Evolutionary conservation across 305 asterid genomes (phyloP), one percentile per base, ranked within the genome.

Genomic region (Fraxinus albicans): DNA sequence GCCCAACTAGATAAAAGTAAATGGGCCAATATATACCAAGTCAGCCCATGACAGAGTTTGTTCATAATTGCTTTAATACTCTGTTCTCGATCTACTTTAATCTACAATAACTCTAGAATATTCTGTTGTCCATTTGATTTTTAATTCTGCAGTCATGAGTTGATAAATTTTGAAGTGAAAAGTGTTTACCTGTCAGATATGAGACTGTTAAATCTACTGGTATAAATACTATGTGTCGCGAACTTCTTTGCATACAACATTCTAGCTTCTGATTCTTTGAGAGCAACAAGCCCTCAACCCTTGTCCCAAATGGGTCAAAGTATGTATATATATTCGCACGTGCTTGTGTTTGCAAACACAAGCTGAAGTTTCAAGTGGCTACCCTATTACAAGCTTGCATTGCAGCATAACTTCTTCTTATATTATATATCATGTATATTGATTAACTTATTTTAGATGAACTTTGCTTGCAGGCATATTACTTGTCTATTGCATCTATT

Each of bases 21-120:
- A 29, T 29, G 31, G 31, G 31, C 31, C 31, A 29, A 29, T 29
- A 29, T 29, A 29, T 29, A 29, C 31, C 31, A 29, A 29, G 31
- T 29, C 31, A 29, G 31, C 31, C 31, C 31, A 29, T 29, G 31
- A 29, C 31, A 29, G 31, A 29, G 31, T 47, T 34, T 12, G 60
- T 23, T n/a, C 67, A 21, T 21, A 53, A 55, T 65, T 42, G 76
- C 74, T 82, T 74, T 53, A 31, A 5, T 31, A 70, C 42, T 70
- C 76, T 73, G 8, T 79, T 80, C 31, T 31, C 77, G 76, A 29
- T 72, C 76, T 72, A 44, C 76, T 72, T 72, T 13, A 33, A 72
- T 33, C 44, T 25, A 23, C 17, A 63, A 63, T 63, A 23, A 63
- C 72, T 63, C 33, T 63, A 23, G 33, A 21, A 23, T 63, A 63